Percentiles rank a stretch among this genome's conserved stretches.
These are phyloP conservation scores for Apodospora peruviana DNA, from an alignment of 495 filamentous ascomycete species.

Conservation along the genomic window DNA sequence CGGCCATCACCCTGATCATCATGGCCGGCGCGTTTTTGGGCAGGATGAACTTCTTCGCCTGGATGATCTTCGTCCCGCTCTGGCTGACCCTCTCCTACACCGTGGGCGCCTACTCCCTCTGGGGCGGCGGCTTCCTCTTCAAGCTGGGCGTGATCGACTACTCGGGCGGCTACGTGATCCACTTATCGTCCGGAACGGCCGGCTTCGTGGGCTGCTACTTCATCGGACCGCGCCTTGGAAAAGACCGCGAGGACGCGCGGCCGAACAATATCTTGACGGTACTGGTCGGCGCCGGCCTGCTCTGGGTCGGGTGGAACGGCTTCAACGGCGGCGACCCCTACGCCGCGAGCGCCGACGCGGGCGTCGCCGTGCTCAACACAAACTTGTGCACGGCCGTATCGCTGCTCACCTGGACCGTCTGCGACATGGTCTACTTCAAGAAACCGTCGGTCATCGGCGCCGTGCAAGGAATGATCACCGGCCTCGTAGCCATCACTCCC, in stretches of 20 bases:
- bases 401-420: slow-evolving; percentile 45
- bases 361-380: slow-evolving; percentile 54
- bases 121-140: slow-evolving; percentile 52
- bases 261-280: slow-evolving; percentile 50
- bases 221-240: slow-evolving; percentile 46
- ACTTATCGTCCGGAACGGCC: slow-evolving; percentile 51
- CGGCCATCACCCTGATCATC: slow-evolving; percentile 52
- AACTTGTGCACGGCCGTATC: slow-evolving; percentile 50
- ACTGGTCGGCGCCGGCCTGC: slow-evolving; percentile 48
- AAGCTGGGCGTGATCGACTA: slow-evolving; percentile 51
- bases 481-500: no score
- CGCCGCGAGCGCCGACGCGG: slow-evolving; percentile 47
- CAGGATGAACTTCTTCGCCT: slow-evolving; percentile 50
- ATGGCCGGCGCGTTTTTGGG: slow-evolving; percentile 47
- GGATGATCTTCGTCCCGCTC: slow-evolving; percentile 54
- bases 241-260: slow-evolving; percentile 44
- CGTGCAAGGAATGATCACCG: slow-evolving; percentile 16
- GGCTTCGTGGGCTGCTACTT: slow-evolving; percentile 50
- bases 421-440: slow-evolving; percentile 57
- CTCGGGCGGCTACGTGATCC: slow-evolving; percentile 56
- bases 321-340: slow-evolving; percentile 57
- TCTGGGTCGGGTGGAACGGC: slow-evolving; percentile 57
- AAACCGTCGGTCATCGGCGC: slow-evolving; percentile 15
- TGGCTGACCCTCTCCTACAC: slow-evolving; percentile 50
- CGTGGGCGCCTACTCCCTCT: slow-evolving; percentile 43